phyloP scores from a whole-genome alignment of 495 filamentous ascomycete species.

The Trichocladium uniseriatum region DNA sequence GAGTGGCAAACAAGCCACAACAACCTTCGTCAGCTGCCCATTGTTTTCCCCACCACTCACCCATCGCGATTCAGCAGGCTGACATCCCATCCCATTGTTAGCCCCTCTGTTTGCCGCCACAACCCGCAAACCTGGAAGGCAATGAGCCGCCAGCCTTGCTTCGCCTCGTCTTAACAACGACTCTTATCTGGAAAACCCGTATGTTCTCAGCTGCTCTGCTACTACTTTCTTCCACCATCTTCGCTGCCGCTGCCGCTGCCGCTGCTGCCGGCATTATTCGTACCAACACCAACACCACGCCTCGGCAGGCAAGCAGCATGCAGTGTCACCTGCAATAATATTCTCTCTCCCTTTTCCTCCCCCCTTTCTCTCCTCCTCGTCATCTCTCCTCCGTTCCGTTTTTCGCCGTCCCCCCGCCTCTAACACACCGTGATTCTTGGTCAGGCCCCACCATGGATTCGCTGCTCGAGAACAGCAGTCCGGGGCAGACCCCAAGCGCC shows the following conservation, averaged over 20 bases:
- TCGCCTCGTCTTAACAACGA: conserved; percentile 12
- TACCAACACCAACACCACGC: neutral
- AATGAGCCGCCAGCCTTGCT: conserved; percentile 22
- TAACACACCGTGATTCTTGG: conserved; percentile 3
- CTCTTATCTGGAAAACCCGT: conserved; percentile 7
- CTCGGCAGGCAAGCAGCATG: conserved; percentile 8
- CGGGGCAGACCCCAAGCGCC: conserved; percentile 20
- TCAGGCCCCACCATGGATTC: conserved; percentile 24
- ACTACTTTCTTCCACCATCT: neutral
- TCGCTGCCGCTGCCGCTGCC: neutral
- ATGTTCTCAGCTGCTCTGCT: conserved; percentile 8
- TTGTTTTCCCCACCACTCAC: conserved; percentile 6
- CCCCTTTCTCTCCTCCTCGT: neutral
- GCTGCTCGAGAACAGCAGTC: conserved; percentile 3
- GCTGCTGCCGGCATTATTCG: too few species aligned
- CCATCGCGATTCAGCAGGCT: conserved; percentile 1
- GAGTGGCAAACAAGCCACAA: conserved; percentile 13
- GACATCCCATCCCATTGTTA: conserved; percentile 2
- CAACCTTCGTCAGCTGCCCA: conserved; percentile 13
- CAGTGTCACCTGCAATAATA: conserved; percentile 1
- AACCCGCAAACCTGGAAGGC: conserved; percentile 18
- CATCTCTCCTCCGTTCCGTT: neutral
- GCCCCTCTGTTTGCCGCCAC: conserved; percentile 21
- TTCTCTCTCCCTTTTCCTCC: neutral
- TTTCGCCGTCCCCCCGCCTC: conserved; percentile 1